Percentiles rank a stretch among this genome's conserved stretches.
Evolutionary conservation across 2,329 filamentous ascomycete species (phyloP).

Genomic region (Phyllosticta capitalensis): DNA sequence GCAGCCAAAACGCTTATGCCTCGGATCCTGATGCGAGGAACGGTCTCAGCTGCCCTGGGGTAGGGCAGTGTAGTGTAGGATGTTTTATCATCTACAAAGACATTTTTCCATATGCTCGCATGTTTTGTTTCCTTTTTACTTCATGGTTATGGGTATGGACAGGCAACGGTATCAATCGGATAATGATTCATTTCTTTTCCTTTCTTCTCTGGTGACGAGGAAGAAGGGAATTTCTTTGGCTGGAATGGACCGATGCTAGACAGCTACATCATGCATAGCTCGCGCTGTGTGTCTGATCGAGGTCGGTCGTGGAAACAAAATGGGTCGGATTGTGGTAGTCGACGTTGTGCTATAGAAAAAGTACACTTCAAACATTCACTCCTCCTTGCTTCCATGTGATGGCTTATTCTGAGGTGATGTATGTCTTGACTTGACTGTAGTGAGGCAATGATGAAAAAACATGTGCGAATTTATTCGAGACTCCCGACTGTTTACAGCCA

Average conservation of each 20-base stretch:
- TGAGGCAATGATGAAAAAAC: neutral
- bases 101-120: neutral
- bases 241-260: neutral
- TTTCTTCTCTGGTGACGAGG: neutral
- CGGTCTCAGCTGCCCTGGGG: neutral
- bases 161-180: neutral
- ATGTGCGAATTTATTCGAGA: neutral
- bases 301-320: neutral
- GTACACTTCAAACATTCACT: neutral
- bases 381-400: neutral
- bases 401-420: neutral
- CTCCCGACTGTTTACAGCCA: no score
- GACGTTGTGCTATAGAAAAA: neutral
- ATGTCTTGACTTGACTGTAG: neutral
- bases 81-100: constrained; percentile 8
- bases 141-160: neutral
- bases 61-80: constrained; percentile 4
- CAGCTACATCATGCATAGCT: neutral
- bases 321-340: neutral
- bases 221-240: neutral
- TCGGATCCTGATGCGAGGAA: neutral
- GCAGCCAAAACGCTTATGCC: neutral
- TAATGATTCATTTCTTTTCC: neutral
- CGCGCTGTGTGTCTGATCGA: neutral
- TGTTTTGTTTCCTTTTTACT: neutral